Base-by-base conservation (phyloP, 768 basidiomycete genomes). In the Hypsizygus marmoreus region DNA sequence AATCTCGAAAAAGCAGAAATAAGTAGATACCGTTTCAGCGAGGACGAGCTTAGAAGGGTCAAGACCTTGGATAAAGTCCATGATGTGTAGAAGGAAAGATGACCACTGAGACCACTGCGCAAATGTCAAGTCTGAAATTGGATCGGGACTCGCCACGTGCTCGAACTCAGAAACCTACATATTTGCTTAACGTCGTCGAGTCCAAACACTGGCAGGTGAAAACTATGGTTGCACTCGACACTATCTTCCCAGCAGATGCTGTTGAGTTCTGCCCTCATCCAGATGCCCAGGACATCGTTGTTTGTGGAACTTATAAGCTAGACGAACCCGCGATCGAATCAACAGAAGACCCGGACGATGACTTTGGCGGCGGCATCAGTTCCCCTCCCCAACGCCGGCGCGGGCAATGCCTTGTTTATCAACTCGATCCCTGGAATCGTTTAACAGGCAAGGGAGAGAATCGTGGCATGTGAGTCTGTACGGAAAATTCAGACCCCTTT, bases 281-380 rank as follows among this genome's bases (percentile, higher is more conserved):
- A 10, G 69, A 70, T 19, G 74, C 72, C 38, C 68, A 73, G 2
- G 69, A 86, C 53, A 66, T 97, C 20, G 77, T 97, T 48, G 87
- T 86, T 2, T 92, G 91, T 56, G 95, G 95, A 16, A 97, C 95
- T 0, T 99, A 99, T 69, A 84, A 91, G 55, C 76, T 98, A 16
- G 72, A 84, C 24, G 70, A 68, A 45, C n/a, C n/a, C n/a, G n/a
- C n/a, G n/a, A n/a, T n/a, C n/a, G 51, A 55, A 45, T 42, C 45
- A n/a, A 17, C 22, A 33, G 31, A n/a, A 19, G 44, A 25, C 35
- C 31, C 49, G 35, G 42, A 50, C n/a, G 30, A 39, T n/a, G 47
- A 54, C 11, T 29, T 10, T 31, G 14, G 28, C 10, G n/a, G 29
- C 39, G 26, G 52, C 59, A 40, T 53, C 53, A n/a, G n/a, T 30